These are phyloP conservation scores for Phyllostachys edulis DNA, from an alignment of 176 grass and related monocot species.

Conservation along the genomic window DNA sequence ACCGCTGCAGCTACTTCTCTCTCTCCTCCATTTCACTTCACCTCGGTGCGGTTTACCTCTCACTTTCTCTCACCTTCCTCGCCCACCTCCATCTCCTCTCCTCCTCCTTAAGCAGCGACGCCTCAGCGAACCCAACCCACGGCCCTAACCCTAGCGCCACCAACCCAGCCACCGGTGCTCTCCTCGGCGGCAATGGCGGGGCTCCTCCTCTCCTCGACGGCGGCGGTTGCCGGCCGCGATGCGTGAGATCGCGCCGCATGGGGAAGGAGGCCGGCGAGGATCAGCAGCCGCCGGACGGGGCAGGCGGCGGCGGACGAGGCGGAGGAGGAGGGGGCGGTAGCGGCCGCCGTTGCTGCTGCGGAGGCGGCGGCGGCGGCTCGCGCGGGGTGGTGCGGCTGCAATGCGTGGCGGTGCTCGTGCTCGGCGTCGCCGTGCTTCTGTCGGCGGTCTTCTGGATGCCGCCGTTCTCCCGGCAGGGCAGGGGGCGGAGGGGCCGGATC, in stretches of 20 bases:
- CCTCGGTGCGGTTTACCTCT: conserved; percentile 54
- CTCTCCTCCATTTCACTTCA: conserved; percentile 17
- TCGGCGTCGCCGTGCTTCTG: conserved; percentile 67
- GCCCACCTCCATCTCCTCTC: conserved; percentile 27
- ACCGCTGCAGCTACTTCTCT: too few relatives aligned
- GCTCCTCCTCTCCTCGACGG: not conserved
- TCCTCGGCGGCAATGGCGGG: conserved; percentile 40
- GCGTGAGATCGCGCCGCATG: conserved; percentile 55
- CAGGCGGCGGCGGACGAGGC: conserved; percentile 1
- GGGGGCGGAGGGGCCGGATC: conserved; percentile 21
- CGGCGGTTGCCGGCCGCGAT: conserved; percentile 20
- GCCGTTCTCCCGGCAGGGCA: conserved; percentile 51
- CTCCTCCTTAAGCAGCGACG: conserved; percentile 51
- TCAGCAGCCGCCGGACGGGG: conserved; percentile 31
- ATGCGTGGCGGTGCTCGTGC: conserved; percentile 71
- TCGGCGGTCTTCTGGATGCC: conserved; percentile 91
- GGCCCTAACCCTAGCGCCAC: conserved; percentile 28
- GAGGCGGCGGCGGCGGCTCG: not conserved
- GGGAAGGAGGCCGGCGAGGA: conserved; percentile 53
- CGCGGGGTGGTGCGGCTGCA: conserved; percentile 30
- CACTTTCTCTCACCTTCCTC: conserved; percentile 62
- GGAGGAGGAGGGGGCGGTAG: not conserved
- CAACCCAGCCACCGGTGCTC: not conserved
- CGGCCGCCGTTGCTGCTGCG: not conserved
- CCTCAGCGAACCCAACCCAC: not conserved